A percentile compares a stretch with the other conserved stretches of the same genome.
These are phyloP conservation scores for Gypsophila paniculata DNA, from an alignment of 179 eudicot genomes.

Conservation along the genomic window DNA sequence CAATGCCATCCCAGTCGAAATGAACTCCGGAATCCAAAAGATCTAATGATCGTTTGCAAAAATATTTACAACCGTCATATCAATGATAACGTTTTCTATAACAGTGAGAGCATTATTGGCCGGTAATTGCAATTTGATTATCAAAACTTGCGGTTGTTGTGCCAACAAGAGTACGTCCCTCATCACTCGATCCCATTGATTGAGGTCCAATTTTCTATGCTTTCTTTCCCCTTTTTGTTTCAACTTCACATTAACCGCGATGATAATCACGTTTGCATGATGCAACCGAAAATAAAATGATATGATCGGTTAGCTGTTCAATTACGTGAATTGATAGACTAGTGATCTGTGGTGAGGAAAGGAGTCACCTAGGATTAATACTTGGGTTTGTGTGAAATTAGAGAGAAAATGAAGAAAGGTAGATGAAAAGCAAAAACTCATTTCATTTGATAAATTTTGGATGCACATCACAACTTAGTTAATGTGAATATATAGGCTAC, in stretches of 20 bases:
- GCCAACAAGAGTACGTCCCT: neutral
- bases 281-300: too few species aligned
- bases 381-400: too few species aligned
- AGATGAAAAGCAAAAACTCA: too few species aligned
- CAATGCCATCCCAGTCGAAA: neutral
- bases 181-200: neutral
- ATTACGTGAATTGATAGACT: too few species aligned
- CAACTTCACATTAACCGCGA: neutral
- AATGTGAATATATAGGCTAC: too few species aligned
- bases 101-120: neutral
- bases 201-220: neutral
- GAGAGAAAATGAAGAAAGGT: too few species aligned
- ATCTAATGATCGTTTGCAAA: neutral
- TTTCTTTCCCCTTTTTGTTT: neutral
- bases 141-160: neutral
- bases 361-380: too few species aligned
- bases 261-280: neutral
- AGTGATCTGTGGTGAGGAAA: too few species aligned
- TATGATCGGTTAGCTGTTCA: too few species aligned
- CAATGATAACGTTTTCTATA: too few species aligned
- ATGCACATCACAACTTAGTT: too few species aligned
- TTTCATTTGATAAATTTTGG: too few species aligned
- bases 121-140: neutral
- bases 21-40: neutral
- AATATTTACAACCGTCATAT: neutral